Evolutionary conservation across 371 early-diverging fungal species (phyloP), one percentile per base, ranked within the genome.

Genomic region (Apophysomyces elegans): DNA sequence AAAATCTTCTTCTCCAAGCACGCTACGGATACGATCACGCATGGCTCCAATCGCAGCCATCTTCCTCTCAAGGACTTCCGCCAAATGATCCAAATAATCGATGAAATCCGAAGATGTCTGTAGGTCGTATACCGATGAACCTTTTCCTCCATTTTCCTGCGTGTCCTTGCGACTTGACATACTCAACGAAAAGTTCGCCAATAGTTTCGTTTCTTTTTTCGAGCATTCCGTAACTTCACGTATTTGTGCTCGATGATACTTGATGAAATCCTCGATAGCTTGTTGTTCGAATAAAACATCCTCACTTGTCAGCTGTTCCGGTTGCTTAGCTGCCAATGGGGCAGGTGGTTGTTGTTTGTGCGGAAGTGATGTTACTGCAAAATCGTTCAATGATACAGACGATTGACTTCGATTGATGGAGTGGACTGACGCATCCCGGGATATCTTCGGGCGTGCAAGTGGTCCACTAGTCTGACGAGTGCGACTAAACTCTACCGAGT

Each of bases 141-240:
- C 41, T 7, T 64, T 65, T 1, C 62, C 61, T 13, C 66, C 70
- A 7, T 69, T 66, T 16, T 68, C 62, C 58, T 54, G 72, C 32
- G 59, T 70, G 72, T 71, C 77, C 67, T 79, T 72, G 61, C 70
- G 68, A 57, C 67, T 65, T 8, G 75, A 69, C 35, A 82, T 46
- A 38, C 78, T 75, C 26, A 85, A 65, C 16, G 93, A 87, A 61
- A 94, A 86, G 39, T 90, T 86, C 44, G 90, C 90, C 9, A 96
- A 78, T 41, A 95, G 79, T 71, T 89, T 89, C 58, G 90, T 91
- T 76, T 97, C 96, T 47, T 83, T 77, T 66, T 92, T 93, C 26
- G 87, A 86, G 47, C 88, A 81, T 63, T 96, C 96, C 12, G 89
- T 88, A 5, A 89, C 86, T 44, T 93, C 87, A 6, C 92, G 87